These are phyloP conservation scores for Coccomyxa sp. DNA, from an alignment of 139 green algal genomes.

Conservation along the genomic window DNA sequence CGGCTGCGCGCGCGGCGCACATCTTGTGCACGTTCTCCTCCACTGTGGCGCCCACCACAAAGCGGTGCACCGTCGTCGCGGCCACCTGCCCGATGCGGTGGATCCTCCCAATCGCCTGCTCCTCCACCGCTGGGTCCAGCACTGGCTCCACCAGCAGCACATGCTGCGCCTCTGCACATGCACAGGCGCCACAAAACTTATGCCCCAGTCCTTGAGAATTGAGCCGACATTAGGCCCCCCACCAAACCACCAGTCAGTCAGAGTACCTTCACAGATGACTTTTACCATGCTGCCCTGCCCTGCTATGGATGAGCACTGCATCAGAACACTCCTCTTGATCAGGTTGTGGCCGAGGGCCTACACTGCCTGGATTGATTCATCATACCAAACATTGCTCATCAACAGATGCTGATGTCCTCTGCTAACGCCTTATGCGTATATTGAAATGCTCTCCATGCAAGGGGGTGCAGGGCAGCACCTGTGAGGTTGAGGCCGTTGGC, in stretches of 20 bases:
- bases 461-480: constrained; percentile 6
- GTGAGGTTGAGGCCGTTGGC: constrained; percentile 75
- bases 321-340: too few relatives aligned
- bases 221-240: too few relatives aligned
- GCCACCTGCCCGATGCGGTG: constrained; percentile 64
- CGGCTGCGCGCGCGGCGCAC: constrained; percentile 28
- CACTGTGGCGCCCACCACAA: constrained; percentile 29
- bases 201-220: too few relatives aligned
- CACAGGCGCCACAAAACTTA: not conserved
- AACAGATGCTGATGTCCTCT: too few relatives aligned
- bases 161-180: constrained; percentile 67
- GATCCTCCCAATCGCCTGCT: constrained; percentile 62
- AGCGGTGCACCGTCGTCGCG: constrained; percentile 60
- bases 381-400: too few relatives aligned
- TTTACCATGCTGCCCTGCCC: too few relatives aligned
- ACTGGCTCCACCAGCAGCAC: constrained; percentile 79
- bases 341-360: too few relatives aligned
- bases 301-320: too few relatives aligned
- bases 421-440: not conserved
- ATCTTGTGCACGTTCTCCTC: constrained; percentile 75
- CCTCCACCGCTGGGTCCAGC: constrained; percentile 44
- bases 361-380: too few relatives aligned
- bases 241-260: too few relatives aligned
- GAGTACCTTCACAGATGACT: too few relatives aligned
- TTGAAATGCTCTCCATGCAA: not conserved